Evolutionary conservation across 2,329 filamentous ascomycete genomes (phyloP).

Genomic region (Dactylonectria estremocensis): DNA sequence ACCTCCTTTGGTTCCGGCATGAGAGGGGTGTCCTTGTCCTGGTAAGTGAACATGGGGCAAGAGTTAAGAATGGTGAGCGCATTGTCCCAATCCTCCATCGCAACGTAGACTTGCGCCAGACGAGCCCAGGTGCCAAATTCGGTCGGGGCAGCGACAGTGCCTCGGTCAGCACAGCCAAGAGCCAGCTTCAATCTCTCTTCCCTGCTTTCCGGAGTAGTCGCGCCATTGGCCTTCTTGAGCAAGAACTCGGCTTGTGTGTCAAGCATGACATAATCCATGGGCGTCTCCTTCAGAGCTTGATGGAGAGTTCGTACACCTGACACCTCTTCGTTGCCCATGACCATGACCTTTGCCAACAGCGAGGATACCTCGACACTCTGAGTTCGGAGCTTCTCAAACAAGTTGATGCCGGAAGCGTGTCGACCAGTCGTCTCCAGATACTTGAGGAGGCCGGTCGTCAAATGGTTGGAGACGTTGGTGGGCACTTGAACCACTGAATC

Average conservation of each 20-base stretch:
- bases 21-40: conserved; percentile 95
- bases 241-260: conserved; percentile 96
- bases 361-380: conserved; percentile 96
- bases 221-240: conserved; percentile 81
- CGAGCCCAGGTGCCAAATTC: conserved; percentile 98
- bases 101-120: conserved; percentile 92
- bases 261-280: conserved; percentile 98
- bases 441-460: conserved; percentile 92
- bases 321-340: conserved; percentile 98
- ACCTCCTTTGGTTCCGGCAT: conserved; percentile 95
- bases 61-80: conserved; percentile 96
- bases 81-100: conserved; percentile 96
- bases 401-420: conserved; percentile 94
- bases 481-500: conserved; percentile 98
- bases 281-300: conserved; percentile 88
- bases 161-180: conserved; percentile 92
- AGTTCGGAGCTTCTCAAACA: conserved; percentile 94
- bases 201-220: conserved; percentile 68
- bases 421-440: conserved; percentile 97
- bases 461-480: conserved; percentile 95
- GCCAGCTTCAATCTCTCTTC: conserved; percentile 86
- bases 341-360: conserved; percentile 88
- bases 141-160: conserved; percentile 94
- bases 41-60: conserved; percentile 99
- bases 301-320: conserved; percentile 91